Base-by-base conservation (phyloP, 441 rosid genomes). In the Melastoma candidum region DNA sequence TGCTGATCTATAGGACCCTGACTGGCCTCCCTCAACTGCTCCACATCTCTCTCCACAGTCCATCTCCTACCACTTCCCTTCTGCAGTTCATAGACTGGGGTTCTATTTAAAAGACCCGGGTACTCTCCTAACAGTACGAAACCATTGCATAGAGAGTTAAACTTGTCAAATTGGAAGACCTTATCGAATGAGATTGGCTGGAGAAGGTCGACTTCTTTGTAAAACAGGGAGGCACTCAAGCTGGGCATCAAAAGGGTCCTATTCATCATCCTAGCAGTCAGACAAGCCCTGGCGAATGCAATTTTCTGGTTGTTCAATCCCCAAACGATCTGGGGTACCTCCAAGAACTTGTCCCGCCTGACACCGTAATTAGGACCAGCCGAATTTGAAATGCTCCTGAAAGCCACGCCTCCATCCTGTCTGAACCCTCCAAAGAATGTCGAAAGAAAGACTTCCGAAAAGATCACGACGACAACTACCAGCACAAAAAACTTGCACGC, bases 21-120 rank as follows among this genome's bases (percentile, higher is more conserved):
- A 1, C 70, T 56, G 12, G 69, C 64, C 25, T 78, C 59, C 60
- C 54, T 77, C 73, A 93, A 13, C 27, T 89, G 98, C 46, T 93
- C 81, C 65, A 84, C 36, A 69, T 88, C 98, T 74, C 83, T 81
- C 68, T 76, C 80, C 48, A 50, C 53, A 0, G 93, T 93, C 98
- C 98, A 93, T 69, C 69, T 86, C 77, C 98, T 79, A 61, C 98
- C 98, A 71, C 96, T 93, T 63, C 98, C 98, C 75, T 86, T 93
- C 25, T 63, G 82, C 27, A 93, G 67, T 61, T 78, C 87, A 63
- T 64, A 59, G 13, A 52, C 70, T 22, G 56, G 57, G 0, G 81
- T 66, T 51, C 56, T 67, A 66, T 86, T 84, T 60, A 54, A 61
- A 41, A 83, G 68, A 69, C 80, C 83, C 0, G 87, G 67, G 56